A percentile compares a stretch with the other conserved stretches of the same genome.
phyloP scores from a whole-genome alignment of 805 yeast genomes.

The Metschnikowia aberdeeniae region DNA sequence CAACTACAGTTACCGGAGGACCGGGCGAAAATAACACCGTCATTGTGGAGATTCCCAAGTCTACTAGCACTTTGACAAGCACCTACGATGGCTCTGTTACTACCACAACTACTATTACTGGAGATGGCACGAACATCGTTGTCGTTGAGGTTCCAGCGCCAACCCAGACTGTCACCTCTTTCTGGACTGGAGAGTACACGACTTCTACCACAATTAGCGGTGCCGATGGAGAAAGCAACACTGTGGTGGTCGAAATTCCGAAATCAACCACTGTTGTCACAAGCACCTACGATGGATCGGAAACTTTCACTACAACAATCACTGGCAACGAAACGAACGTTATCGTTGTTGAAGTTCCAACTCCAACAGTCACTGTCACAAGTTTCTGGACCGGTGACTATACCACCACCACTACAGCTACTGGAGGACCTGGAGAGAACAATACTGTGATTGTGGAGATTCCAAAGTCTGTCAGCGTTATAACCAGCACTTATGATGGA shows the following conservation, averaged over 20 bases:
- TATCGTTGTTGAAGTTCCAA: constrained; percentile 10
- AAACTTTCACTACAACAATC: neutral
- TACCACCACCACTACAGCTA: too few species aligned
- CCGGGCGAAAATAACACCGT: constrained; percentile 9
- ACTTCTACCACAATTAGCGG: neutral
- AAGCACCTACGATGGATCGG: neutral
- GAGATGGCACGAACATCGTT: neutral
- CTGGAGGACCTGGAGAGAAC: too few species aligned
- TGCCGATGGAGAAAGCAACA: neutral
- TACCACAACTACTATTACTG: neutral
- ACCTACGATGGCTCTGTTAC: neutral
- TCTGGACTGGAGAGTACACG: neutral
- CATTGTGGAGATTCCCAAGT: neutral
- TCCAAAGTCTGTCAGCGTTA: too few species aligned
- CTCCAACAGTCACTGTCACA: constrained; percentile 10
- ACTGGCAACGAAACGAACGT: neutral
- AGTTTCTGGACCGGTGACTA: neutral
- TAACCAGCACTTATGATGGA: too few species aligned
- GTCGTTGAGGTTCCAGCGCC: constrained; percentile 11
- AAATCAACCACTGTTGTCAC: neutral
- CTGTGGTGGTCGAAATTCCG: constrained; percentile 4
- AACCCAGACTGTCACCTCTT: neutral
- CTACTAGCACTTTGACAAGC: neutral
- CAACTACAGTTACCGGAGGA: too few species aligned
- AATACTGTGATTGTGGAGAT: too few species aligned